Evolutionary conservation across 495 filamentous ascomycete genomes (phyloP).

Genomic region (Lasiosphaeria hispida): DNA sequence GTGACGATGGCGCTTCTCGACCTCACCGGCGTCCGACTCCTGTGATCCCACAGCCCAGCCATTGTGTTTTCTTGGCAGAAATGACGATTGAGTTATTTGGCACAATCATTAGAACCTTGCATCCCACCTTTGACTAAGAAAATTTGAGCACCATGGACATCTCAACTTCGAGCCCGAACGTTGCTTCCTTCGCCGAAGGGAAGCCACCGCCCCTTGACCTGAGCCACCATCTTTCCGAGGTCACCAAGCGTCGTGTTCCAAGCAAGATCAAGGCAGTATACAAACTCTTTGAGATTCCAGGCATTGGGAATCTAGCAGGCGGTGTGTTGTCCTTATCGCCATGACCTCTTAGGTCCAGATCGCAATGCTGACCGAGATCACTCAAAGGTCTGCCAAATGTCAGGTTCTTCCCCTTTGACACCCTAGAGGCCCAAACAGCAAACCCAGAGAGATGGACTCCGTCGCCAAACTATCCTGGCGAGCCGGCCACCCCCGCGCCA

Average conservation of each 20-base stretch:
- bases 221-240: slow-evolving; percentile 70
- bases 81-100: too few species aligned
- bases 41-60: too few species aligned
- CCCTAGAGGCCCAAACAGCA: slow-evolving; percentile 76
- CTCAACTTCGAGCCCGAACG: not conserved
- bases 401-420: slow-evolving; percentile 86
- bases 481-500: slow-evolving; percentile 21
- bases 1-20: too few species aligned
- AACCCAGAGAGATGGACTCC: slow-evolving; percentile 70
- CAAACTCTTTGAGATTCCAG: slow-evolving; percentile 77
- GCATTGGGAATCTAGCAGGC: slow-evolving; percentile 83
- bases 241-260: slow-evolving; percentile 59
- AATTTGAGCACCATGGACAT: not conserved
- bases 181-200: slow-evolving; percentile 13
- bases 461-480: slow-evolving; percentile 55
- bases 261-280: slow-evolving; percentile 77
- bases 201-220: slow-evolving; percentile 64
- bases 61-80: too few species aligned
- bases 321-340: slow-evolving; percentile 51
- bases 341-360: slow-evolving; percentile 4
- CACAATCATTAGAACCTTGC: not conserved
- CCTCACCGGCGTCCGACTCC: too few species aligned
- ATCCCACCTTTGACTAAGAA: not conserved
- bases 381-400: slow-evolving; percentile 69
- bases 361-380: not conserved